phyloP scores from a whole-genome alignment of 176 grass and related monocot species.

The Echinochloa phyllopogon region DNA sequence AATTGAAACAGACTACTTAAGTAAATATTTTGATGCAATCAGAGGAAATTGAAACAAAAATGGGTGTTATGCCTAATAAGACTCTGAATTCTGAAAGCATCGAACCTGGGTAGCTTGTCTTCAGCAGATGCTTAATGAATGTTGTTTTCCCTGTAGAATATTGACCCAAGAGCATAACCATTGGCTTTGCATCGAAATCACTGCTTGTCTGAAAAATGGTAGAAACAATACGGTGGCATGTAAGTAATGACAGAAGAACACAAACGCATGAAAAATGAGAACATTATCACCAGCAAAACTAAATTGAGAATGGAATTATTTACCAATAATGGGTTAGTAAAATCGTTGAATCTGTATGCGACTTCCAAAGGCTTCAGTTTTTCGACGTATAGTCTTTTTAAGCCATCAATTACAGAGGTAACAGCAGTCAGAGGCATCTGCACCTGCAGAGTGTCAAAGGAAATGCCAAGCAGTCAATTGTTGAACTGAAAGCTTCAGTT shows the following conservation, averaged over 20 bases:
- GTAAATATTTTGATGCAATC: conserved; percentile 24
- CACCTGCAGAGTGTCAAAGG: conserved; percentile 31
- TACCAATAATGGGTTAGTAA: conserved; percentile 83
- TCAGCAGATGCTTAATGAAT: conserved; percentile 90
- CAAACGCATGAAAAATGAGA: background rate
- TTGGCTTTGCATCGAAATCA: conserved; percentile 94
- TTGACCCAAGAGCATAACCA: conserved; percentile 95
- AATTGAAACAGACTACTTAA: conserved; percentile 16
- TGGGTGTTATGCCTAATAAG: background rate
- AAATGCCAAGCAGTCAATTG: conserved; percentile 14
- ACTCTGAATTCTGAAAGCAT: conserved; percentile 1
- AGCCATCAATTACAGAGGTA: conserved; percentile 83
- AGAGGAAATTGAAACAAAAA: background rate
- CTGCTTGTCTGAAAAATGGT: conserved; percentile 70
- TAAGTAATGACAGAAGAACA: background rate
- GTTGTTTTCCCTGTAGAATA: conserved; percentile 98
- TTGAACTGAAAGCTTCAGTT: conserved; percentile 15
- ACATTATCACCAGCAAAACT: background rate
- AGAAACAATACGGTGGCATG: conserved; percentile 10
- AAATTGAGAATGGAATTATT: background rate
- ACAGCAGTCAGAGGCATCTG: conserved; percentile 76
- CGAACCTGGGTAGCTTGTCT: conserved; percentile 82
- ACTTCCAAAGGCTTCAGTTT: conserved; percentile 95
- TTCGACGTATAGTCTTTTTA: conserved; percentile 79
- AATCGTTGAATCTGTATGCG: conserved; percentile 79